Evolutionary conservation across 2,329 filamentous ascomycete species (phyloP), one percentile per base, ranked within the genome.

Genomic region (Calonectria fujianensis): DNA sequence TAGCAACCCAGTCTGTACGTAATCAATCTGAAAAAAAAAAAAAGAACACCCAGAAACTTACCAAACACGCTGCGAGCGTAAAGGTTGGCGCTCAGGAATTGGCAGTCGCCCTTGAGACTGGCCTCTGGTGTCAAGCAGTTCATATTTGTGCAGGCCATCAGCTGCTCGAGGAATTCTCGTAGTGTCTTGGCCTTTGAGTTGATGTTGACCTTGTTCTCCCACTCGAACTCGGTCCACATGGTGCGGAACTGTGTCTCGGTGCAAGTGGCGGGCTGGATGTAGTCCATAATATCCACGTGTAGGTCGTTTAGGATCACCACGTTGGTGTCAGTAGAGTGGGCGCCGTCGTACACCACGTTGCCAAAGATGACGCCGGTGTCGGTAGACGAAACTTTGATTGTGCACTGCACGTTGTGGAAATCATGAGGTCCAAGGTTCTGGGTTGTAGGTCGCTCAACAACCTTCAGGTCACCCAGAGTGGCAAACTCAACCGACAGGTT

Each of bases 181-280:
- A 99, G 89, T 35, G 92, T 94, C 89, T 96, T 98, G 79, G 95
- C 95, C 90, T 98, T 98, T 77, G 95, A 97, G 87, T 98, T 98
- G 88, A 99, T 98, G 88, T 99, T 99, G 86, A 99, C 96, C 91
- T 99, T 99, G 89, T 99, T 99, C 90, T 99, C 97, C 97, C 97
- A 99, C 85, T 99, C 97, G 80, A 99, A 99, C 84, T 99, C 97
- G 48, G 97, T 99, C 97, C 97, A 99, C 97, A 99, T 99, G n/a
- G 95, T 98, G 74, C 97, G 93, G 93, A 99, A 99, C 83, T 98
- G 96, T 14, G 96, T 98, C 89, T 99, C 97, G 6, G 95, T 97
- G 89, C 97, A 99, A 20, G 96, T 93, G 9, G 96, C 96, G 1
- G 97, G 97, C 84, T 98, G 96, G 82, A 99, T 99, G 88, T 99